phyloP scores from a whole-genome alignment of 441 rosid genomes.

The Dalechampia spathulata region DNA sequence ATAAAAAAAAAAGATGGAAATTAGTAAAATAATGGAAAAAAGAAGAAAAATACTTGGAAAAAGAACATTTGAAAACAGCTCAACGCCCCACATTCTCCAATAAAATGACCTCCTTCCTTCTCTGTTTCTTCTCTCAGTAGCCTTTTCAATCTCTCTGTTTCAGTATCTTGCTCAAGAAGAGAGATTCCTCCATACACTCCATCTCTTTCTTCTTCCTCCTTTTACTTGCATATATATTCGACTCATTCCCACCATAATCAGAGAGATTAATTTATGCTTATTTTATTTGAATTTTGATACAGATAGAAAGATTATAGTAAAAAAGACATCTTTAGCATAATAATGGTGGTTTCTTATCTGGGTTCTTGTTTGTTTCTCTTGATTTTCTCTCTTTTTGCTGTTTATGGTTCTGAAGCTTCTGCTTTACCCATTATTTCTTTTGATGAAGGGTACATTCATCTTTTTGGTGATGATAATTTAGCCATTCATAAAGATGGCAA shows the following conservation, averaged over 20 bases:
- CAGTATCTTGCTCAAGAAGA: not conserved
- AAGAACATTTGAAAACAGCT: constrained; percentile 20
- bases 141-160: not conserved
- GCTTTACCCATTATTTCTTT: constrained; percentile 51
- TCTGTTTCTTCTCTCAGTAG: not conserved
- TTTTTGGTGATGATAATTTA: constrained; percentile 85
- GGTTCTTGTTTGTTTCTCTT: constrained; percentile 16
- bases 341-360: constrained; percentile 17
- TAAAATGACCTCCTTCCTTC: constrained; percentile 11
- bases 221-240: no score
- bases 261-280: no score
- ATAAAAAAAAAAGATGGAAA: not conserved
- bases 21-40: no score
- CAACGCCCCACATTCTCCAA: constrained; percentile 9
- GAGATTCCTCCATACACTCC: no score
- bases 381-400: constrained; percentile 32
- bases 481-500: constrained; percentile 73
- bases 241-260: no score
- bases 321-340: constrained; percentile 2
- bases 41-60: no score
- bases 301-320: no score
- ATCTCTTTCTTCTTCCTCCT: not conserved
- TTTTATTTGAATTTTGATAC: no score
- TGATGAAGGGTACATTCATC: constrained; percentile 86
- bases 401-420: constrained; percentile 38